A percentile compares a stretch with the other conserved stretches of the same genome.
These are phyloP conservation scores for Stentor roeselii DNA, from an alignment of 73 alveolate species.

Conservation along the genomic window DNA sequence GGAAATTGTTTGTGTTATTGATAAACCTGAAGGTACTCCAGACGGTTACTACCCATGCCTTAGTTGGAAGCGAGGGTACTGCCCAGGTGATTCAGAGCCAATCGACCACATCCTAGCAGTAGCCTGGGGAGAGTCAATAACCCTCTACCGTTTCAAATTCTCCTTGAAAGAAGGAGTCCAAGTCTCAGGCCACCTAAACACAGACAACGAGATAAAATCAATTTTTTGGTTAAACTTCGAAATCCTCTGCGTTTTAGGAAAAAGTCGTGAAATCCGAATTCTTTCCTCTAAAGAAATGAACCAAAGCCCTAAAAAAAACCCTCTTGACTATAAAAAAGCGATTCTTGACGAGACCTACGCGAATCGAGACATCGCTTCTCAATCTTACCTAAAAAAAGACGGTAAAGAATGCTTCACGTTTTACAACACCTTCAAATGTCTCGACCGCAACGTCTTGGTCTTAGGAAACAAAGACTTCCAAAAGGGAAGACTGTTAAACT, in stretches of 20 bases:
- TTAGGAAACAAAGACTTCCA: slow-evolving; percentile 1
- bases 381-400: background rate
- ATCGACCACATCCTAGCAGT: background rate
- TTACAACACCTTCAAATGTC: background rate
- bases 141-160: background rate
- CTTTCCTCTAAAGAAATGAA: background rate
- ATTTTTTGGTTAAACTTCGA: background rate
- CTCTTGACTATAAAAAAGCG: background rate
- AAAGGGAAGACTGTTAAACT: background rate
- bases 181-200: background rate
- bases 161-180: background rate
- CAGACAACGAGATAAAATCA: background rate
- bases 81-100: background rate
- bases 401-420: slow-evolving; percentile 19
- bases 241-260: background rate
- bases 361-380: slow-evolving; percentile 16
- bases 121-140: background rate
- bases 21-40: background rate
- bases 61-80: background rate
- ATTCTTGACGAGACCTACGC: slow-evolving; percentile 15
- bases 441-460: background rate
- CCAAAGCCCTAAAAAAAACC: background rate
- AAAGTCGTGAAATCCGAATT: background rate
- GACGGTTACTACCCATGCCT: background rate
- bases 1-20: background rate